These are phyloP conservation scores for Candida maesae DNA, from an alignment of 805 yeast genomes.

Conservation along the genomic window DNA sequence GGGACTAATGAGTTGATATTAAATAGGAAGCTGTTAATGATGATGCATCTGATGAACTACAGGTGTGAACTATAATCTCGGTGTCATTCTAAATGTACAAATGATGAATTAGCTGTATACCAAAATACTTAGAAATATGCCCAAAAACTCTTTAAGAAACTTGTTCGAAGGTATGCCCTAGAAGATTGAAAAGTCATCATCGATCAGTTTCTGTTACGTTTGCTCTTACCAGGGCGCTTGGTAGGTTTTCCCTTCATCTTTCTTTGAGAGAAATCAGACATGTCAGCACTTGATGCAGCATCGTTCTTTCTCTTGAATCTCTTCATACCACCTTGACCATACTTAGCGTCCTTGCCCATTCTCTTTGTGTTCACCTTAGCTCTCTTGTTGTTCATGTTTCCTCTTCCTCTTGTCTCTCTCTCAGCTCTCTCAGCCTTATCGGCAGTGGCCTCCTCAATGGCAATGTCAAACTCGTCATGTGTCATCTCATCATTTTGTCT, in stretches of 20 bases:
- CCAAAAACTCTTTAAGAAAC: neutral
- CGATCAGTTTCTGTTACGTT: constrained; percentile 32
- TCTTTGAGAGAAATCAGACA: constrained; percentile 50
- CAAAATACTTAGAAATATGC: neutral
- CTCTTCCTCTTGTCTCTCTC: constrained; percentile 29
- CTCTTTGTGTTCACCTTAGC: constrained; percentile 61
- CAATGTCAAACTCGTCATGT: constrained; percentile 80
- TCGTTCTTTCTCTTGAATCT: constrained; percentile 70
- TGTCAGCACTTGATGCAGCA: constrained; percentile 65
- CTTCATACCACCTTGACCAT: constrained; percentile 77
- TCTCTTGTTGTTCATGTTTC: constrained; percentile 36
- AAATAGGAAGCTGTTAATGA: too few species aligned
- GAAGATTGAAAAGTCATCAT: too few species aligned
- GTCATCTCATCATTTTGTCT: constrained; percentile 72
- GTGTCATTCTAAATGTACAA: constrained; percentile 2
- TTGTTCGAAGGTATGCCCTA: too few species aligned
- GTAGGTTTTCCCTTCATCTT: constrained; percentile 48
- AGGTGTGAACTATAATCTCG: too few species aligned
- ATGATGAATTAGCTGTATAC: neutral
- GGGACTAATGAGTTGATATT: constrained; percentile 35
- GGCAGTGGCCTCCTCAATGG: constrained; percentile 75
- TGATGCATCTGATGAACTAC: too few species aligned
- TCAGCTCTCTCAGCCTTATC: constrained; percentile 36
- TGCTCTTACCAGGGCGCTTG: constrained; percentile 54
- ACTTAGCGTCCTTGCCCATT: constrained; percentile 66